Evolutionary conservation across 495 filamentous ascomycete species (phyloP), one percentile per base, ranked within the genome.

Genomic region (Xylaria castorea): DNA sequence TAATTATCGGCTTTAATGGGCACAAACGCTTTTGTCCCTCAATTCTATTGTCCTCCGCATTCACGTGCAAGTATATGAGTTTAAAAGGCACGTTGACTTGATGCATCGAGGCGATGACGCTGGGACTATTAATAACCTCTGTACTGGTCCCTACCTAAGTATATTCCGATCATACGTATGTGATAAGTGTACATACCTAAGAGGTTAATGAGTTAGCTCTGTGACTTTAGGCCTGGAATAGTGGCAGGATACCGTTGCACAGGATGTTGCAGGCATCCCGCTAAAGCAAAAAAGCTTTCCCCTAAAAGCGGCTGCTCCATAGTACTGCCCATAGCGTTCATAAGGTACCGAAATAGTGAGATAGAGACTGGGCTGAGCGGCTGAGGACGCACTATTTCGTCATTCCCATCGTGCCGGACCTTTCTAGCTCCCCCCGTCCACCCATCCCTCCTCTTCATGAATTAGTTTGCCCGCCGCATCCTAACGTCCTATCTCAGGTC

Each of bases 321-420:
- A n/a, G n/a, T n/a, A n/a, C n/a, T n/a, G n/a, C n/a, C n/a, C n/a
- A n/a, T 51, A 25, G 48, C n/a, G 22, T 4, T 22, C 7, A 14
- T 25, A 12, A 62, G 55, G 38, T 63, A 63, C 36, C 2, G 32
- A 40, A 25, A 42, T 42, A 42, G 36, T 22, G 32, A 30, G 14
- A 12, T 14, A 57, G 8, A 5, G 34, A 18, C 6, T n/a, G 12
- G 27, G 25, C 65, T n/a, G 30, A 34, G 46, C 32, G 25, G 65
- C 65, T 55, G 46, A 67, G 65, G 42, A 53, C 48, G 50, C 66
- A 57, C 48, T 34, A 51, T 68, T 57, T 68, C 66, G 66, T 68
- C 66, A 68, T 68, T 67, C 18, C 46, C 46, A 46, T 5, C 46
- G 5, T 11, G 38, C 44, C 6, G 63, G 42, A 32, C 22, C 14